Base-by-base conservation (phyloP, 805 yeast genomes). In the Millerozyma miso region DNA sequence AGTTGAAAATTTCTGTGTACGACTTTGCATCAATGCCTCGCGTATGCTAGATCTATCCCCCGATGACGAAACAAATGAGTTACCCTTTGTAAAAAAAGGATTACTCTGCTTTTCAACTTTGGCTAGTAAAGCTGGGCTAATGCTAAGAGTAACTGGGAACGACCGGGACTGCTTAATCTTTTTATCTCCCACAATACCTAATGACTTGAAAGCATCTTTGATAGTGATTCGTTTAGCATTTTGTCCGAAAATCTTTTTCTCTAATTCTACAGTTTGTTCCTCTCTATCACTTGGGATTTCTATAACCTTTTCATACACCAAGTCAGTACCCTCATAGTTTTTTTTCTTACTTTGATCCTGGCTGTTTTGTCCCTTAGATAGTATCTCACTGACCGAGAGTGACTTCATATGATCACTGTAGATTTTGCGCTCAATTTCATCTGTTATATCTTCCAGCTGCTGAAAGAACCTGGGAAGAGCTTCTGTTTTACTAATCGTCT, bases 11-110 rank as follows among this genome's bases (percentile, higher is more conserved):
- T 23, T 23, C 6, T 6, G 10, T 23, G 29, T 7, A 16, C 33
- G 31, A 29, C 38, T 26, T 12, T 31, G 16, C 49, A 45, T 46
- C 14, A 52, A 38, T 12, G 50, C 31, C n/a, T 41, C 26, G 41
- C 44, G 36, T 14, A 33, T 6, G n/a, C 42, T 19, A n/a, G 12
- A 7, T 4, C 19, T 38, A 4, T 20, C 19, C 17, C 19, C 4
- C 12, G 17, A 26, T 16, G 32, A 23, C 6, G 39, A 16, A 14
- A 31, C 26, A 8, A 17, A 31, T 19, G 38, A 23, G 38, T 52
- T 60, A 3, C 65, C 67, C 44, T 51, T 56, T 0, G 64, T 52
- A 31, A 51, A 55, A 15, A 65, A 51, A 1, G 71, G 67, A 43
- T 58, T 60, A 31, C 58, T 63, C 35, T 40, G 51, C 37, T 43